Evolutionary conservation across 208 protist genomes (phyloP).

Genomic region (Lotmaria passim): DNA sequence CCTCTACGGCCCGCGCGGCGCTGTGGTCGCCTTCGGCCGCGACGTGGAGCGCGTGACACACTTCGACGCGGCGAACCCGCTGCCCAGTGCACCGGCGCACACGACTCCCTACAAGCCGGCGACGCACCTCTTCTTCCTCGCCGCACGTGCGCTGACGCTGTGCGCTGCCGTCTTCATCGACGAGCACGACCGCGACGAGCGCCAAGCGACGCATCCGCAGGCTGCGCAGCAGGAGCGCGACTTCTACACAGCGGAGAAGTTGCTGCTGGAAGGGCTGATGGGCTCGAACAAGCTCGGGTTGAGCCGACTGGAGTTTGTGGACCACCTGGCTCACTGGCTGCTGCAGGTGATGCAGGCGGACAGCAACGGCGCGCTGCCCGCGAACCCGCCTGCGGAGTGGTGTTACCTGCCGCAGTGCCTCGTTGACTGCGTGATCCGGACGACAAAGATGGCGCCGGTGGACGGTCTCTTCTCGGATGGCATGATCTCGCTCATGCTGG

Average conservation of each 20-base stretch:
- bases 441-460: conserved; percentile 60
- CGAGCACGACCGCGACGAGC: conserved; percentile 59
- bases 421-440: conserved; percentile 79
- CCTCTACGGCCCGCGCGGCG: conserved; percentile 27
- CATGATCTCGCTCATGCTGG: conserved; percentile 84
- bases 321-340: conserved; percentile 82
- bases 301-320: conserved; percentile 68
- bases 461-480: conserved; percentile 61
- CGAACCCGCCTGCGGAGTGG: conserved; percentile 64
- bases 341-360: conserved; percentile 70
- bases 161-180: conserved; percentile 65
- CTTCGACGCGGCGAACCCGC: conserved; percentile 58
- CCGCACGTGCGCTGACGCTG: conserved; percentile 60
- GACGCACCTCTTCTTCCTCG: conserved; percentile 86
- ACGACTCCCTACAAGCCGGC: conserved; percentile 61
- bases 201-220: conserved; percentile 56
- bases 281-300: conserved; percentile 43
- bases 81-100: conserved; percentile 39
- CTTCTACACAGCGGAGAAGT: conserved; percentile 54
- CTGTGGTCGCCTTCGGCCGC: conserved; percentile 57
- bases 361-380: conserved; percentile 49
- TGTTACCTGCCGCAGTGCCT: conserved; percentile 85
- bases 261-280: conserved; percentile 68
- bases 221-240: conserved; percentile 49
- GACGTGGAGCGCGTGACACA: conserved; percentile 82